Base-by-base conservation (phyloP, 1,284 basidiomycete species). In the Dichomitus squalens region DNA sequence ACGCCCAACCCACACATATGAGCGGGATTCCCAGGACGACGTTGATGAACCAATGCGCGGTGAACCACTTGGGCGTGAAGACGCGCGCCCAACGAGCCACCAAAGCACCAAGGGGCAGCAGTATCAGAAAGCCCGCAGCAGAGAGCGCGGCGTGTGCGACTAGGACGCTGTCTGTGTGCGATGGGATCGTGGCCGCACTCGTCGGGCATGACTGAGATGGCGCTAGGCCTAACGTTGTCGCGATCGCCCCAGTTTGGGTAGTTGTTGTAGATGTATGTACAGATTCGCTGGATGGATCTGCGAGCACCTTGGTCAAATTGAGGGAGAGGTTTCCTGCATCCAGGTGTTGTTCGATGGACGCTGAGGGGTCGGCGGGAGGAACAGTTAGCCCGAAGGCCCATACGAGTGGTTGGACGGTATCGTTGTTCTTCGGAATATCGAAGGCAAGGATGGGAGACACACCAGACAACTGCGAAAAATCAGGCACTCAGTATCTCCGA, bases 61-160 rank as follows among this genome's bases (percentile, higher is more conserved):
- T 79, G 70, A 88, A 83, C 88, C 88, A 90, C 34, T 73, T 74
- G 8, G 74, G 73, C 27, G 81, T 81, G 57, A 84, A 72, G 0
- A 82, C 83, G 47, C 88, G 75, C 8, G 79, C 77, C 73, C 79
- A 85, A n/a, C 88, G 79, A 2, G 84, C 87, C 20, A 85, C 67
- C 47, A 90, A 72, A 1, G 82, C 78, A 7, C 84, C 84, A 7
- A 78, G 60, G 1, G 88, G 88, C 0, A 89, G 72, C 12, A 89
- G 63, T 18, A 88, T 69, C 66, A 88, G 73, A 68, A 88, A 86
- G 0, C 83, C 87, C 18, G 85, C 59, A 9, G 79, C 76, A 16
- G 81, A 77, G 39, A 84, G 68, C 36, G 79, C 68, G 18, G 79
- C 84, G 66, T 88, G 86, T 2, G 79, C 78, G 33, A 83, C 71